A percentile compares a stretch with the other conserved stretches of the same genome.
Evolutionary conservation across 805 yeast species (phyloP).

Genomic region (Wickerhamiella lipophila): DNA sequence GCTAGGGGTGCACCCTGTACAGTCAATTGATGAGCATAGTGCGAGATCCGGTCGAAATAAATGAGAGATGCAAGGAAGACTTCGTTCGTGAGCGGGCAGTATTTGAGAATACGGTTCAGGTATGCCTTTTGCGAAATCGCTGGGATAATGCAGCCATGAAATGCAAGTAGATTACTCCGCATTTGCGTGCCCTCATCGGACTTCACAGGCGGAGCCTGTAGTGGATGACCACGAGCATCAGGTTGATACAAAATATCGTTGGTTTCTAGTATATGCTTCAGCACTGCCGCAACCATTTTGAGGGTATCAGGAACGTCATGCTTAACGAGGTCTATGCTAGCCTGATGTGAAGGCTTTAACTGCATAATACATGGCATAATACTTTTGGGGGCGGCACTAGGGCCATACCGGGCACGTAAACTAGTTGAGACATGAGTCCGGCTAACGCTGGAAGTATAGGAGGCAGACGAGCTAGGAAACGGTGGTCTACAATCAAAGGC

Average conservation of each 20-base stretch:
- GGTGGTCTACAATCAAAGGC: constrained; percentile 7
- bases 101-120: constrained; percentile 77
- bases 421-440: constrained; percentile 1
- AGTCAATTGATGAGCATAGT: constrained; percentile 44
- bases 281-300: constrained; percentile 69
- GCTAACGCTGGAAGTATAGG: background rate
- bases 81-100: constrained; percentile 97
- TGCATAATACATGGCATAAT: constrained; percentile 1
- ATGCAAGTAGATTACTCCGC: constrained; percentile 48
- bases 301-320: constrained; percentile 72
- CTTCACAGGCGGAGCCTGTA: constrained; percentile 20
- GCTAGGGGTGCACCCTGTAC: constrained; percentile 12
- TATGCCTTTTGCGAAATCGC: constrained; percentile 89
- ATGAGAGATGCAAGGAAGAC: constrained; percentile 82
- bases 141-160: constrained; percentile 92
- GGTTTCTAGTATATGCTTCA: constrained; percentile 79
- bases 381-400: constrained; percentile 8
- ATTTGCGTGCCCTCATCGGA: constrained; percentile 21
- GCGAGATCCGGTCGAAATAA: constrained; percentile 87
- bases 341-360: constrained; percentile 2
- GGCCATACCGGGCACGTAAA: background rate
- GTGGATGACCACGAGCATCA: constrained; percentile 29
- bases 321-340: constrained; percentile 49
- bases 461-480: background rate
- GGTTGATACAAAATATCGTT: constrained; percentile 74